These are phyloP conservation scores for Globisporangium nunn DNA, from an alignment of 352 stramenopile species.

Conservation along the genomic window DNA sequence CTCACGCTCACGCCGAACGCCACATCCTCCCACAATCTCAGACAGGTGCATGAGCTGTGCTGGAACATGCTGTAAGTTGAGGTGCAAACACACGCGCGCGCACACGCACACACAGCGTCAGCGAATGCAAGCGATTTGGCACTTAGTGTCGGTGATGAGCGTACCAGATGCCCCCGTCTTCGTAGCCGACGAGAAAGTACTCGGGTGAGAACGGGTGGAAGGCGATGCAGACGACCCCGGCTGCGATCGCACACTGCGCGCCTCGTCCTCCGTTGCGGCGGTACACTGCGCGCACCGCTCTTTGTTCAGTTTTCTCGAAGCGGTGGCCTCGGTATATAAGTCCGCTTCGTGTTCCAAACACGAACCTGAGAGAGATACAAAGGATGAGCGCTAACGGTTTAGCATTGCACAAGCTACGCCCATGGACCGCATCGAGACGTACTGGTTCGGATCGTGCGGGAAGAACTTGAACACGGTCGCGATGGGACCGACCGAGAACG, in stretches of 20 bases:
- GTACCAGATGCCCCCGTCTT: constrained; percentile 46
- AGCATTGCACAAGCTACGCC: no score
- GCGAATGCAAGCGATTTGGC: background rate
- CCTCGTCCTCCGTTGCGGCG: background rate
- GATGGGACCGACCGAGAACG: constrained; percentile 30
- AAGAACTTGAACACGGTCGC: constrained; percentile 45
- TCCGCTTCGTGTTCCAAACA: constrained; percentile 39
- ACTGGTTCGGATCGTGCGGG: constrained; percentile 52
- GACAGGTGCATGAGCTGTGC: constrained; percentile 18
- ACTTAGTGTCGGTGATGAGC: background rate
- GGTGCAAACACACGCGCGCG: background rate
- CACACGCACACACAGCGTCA: background rate
- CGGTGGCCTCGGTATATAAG: constrained; percentile 3
- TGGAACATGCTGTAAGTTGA: constrained; percentile 41
- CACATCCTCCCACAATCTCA: constrained; percentile 51
- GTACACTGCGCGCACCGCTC: constrained; percentile 1
- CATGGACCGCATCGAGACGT: constrained; percentile 3
- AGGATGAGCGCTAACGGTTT: no score
- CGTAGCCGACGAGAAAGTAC: constrained; percentile 66
- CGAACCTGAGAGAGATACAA: constrained; percentile 21
- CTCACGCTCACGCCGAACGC: constrained; percentile 31
- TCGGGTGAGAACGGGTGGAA: constrained; percentile 38
- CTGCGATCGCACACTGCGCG: background rate
- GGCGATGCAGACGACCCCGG: constrained; percentile 35
- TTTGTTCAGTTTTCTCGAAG: constrained; percentile 5